These are phyloP conservation scores for Drechslera avenae DNA, from an alignment of 2,329 filamentous ascomycete species.

Conservation along the genomic window DNA sequence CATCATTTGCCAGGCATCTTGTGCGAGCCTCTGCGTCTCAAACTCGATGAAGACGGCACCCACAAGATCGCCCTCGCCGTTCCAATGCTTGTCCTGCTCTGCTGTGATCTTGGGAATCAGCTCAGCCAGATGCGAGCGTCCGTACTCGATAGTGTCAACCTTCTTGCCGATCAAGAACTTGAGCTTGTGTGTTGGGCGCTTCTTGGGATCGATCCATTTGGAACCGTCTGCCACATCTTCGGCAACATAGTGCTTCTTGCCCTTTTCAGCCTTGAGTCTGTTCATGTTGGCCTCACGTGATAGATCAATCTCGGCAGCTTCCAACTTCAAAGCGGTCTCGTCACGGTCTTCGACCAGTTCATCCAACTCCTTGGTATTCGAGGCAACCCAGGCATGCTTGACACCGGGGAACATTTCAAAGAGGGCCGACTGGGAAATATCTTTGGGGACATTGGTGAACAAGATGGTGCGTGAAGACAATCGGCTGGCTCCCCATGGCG, in stretches of 20 bases:
- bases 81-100: conserved; percentile 69
- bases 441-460: conserved; percentile 54
- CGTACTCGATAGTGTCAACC: conserved; percentile 81
- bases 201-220: conserved; percentile 49
- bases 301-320: conserved; percentile 53
- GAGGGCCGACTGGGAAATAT: conserved; percentile 47
- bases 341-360: conserved; percentile 53
- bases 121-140: conserved; percentile 73
- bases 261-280: conserved; percentile 67
- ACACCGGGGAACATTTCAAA: conserved; percentile 50
- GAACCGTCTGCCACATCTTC: conserved; percentile 51
- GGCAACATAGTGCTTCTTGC: conserved; percentile 52
- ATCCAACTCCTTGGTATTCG: conserved; percentile 52
- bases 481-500: conserved; percentile 51
- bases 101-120: conserved; percentile 72
- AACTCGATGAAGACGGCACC: conserved; percentile 90
- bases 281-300: conserved; percentile 64
- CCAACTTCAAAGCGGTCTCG: conserved; percentile 50
- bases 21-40: conserved; percentile 77
- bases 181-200: conserved; percentile 49
- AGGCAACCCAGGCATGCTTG: conserved; percentile 54
- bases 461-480: conserved; percentile 56
- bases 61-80: conserved; percentile 69
- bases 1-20: conserved; percentile 77
- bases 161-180: conserved; percentile 52